phyloP scores from a whole-genome alignment of 805 yeast species.

The Cyberlindnera americana region DNA sequence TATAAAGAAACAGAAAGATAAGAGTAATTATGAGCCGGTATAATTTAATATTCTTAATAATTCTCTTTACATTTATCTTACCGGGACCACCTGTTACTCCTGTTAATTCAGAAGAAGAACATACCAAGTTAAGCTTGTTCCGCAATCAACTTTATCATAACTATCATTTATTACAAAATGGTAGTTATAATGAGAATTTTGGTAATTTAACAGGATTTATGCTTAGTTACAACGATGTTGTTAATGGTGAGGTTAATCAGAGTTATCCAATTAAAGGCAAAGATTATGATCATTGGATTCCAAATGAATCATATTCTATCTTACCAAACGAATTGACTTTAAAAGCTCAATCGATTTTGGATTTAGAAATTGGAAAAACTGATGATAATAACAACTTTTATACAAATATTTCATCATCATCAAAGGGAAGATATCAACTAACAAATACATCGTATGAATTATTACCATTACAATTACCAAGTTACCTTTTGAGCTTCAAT shows the following conservation, averaged over 20 bases:
- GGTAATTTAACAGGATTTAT: slow-evolving; percentile 73
- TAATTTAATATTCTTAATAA: slow-evolving; percentile 24
- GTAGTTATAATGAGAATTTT: slow-evolving; percentile 50
- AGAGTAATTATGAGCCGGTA: slow-evolving; percentile 28
- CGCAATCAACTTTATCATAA: slow-evolving; percentile 34
- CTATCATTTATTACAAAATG: slow-evolving; percentile 33
- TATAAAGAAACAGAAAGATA: slow-evolving; percentile 2
- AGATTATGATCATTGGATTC: slow-evolving; percentile 42
- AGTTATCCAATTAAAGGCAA: slow-evolving; percentile 56
- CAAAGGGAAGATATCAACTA: slow-evolving; percentile 40
- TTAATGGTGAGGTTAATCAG: slow-evolving; percentile 40
- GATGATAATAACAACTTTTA: slow-evolving; percentile 25
- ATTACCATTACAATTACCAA: slow-evolving; percentile 24
- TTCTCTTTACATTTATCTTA: slow-evolving; percentile 34
- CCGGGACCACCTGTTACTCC: slow-evolving; percentile 38
- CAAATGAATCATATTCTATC: slow-evolving; percentile 50
- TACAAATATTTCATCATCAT: slow-evolving; percentile 46
- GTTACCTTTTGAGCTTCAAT: slow-evolving; percentile 18
- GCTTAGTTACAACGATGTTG: slow-evolving; percentile 58
- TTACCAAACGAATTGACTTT: slow-evolving; percentile 56
- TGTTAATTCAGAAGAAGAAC: slow-evolving; percentile 31
- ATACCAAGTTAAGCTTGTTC: slow-evolving; percentile 36
- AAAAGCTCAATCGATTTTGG: slow-evolving; percentile 54
- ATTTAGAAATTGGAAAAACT: slow-evolving; percentile 23
- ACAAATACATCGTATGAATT: slow-evolving; percentile 14